Evolutionary conservation across 2,329 filamentous ascomycete genomes (phyloP).

Genomic region (Colletotrichum euphorbiae): DNA sequence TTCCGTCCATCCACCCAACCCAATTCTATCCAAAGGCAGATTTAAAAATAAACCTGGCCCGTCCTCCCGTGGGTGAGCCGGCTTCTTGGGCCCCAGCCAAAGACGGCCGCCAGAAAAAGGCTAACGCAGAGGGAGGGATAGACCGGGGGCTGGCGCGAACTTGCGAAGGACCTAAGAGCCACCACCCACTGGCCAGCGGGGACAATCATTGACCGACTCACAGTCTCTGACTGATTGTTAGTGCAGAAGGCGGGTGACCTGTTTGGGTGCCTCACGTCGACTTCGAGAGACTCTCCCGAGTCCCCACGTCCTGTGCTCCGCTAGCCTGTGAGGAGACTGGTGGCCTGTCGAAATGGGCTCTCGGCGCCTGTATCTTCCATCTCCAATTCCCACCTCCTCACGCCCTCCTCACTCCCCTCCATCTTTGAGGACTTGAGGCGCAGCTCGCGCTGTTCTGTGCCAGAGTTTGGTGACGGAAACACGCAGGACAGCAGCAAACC

Average conservation of each 20-base stretch:
- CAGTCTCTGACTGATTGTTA: not conserved
- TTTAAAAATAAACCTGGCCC: slow-evolving; percentile 37
- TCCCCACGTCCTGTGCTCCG: not conserved
- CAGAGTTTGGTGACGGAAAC: slow-evolving; percentile 14
- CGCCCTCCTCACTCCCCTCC: not conserved
- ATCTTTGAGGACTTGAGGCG: not conserved
- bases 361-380: not conserved
- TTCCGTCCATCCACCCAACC: slow-evolving; percentile 14
- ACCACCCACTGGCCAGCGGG: slow-evolving; percentile 12
- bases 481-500: not conserved
- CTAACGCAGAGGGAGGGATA: slow-evolving; percentile 21
- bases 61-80: slow-evolving; percentile 35
- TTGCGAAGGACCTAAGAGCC: no score
- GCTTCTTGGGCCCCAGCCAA: slow-evolving; percentile 39
- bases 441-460: slow-evolving; percentile 7
- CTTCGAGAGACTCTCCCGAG: slow-evolving; percentile 14
- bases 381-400: slow-evolving; percentile 9
- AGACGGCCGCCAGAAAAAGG: slow-evolving; percentile 23
- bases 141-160: slow-evolving; percentile 11
- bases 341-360: slow-evolving; percentile 3
- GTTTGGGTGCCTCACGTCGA: slow-evolving; percentile 10
- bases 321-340: slow-evolving; percentile 3
- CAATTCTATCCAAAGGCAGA: slow-evolving; percentile 17
- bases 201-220: slow-evolving; percentile 23
- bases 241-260: slow-evolving; percentile 12